Base-by-base conservation (phyloP, 768 basidiomycete genomes). In the Rhodotorula graminis region DNA sequence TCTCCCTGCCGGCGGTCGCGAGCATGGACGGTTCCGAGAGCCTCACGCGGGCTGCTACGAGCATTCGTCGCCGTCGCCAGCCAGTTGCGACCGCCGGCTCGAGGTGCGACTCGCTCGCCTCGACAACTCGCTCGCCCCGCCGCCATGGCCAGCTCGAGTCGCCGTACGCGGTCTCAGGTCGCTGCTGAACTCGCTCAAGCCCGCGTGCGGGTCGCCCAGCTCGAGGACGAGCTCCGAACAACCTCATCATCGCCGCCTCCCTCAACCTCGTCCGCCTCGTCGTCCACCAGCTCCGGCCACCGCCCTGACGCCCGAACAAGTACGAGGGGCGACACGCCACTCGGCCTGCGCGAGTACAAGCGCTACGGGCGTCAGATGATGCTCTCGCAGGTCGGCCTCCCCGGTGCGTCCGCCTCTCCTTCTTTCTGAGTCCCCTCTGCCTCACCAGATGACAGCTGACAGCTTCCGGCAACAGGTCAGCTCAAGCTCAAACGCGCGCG, bases 291-390 rank as follows among this genome's bases (percentile, higher is more conserved):
- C n/a, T n/a, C n/a, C n/a, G n/a, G n/a, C n/a, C n/a, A n/a, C n/a
- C n/a, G n/a, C n/a, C n/a, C n/a, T n/a, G n/a, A n/a, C n/a, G n/a
- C n/a, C n/a, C n/a, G n/a, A n/a, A n/a, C n/a, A n/a, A n/a, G n/a
- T n/a, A n/a, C n/a, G n/a, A n/a, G n/a, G n/a, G n/a, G n/a, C n/a
- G n/a, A n/a, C n/a, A n/a, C n/a, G n/a, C 69, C 75, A 3, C 40
- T 79, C 0, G 62, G 52, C 21, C 73, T 83, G 42, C 77, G 78
- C n/a, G 93, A 97, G 76, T 97, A 95, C 80, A 83, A 84, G 77
- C 85, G 94, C 68, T 98, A 97, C 87, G 93, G 95, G 57, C 85
- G 96, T 66, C 95, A 99, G 80, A 95, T 99, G 93, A 60, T 74
- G 61, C 66, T 74, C 47, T 55, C 49, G 15, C 57, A 52, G 3